Evolutionary conservation across 768 basidiomycete species (phyloP).

Genomic region (Hebeloma cylindrosporum): DNA sequence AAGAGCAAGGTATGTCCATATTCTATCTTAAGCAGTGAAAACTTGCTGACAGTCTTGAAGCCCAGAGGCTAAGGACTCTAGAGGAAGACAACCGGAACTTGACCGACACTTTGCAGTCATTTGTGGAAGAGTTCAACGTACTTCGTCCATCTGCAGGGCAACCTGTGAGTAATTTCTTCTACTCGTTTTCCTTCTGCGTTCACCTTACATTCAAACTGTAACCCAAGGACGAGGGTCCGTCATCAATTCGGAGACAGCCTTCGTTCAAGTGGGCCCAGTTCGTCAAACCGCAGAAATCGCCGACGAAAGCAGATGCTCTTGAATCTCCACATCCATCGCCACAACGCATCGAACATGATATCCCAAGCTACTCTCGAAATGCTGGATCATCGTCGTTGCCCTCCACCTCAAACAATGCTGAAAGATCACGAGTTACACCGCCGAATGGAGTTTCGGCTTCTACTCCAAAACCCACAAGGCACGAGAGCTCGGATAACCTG

Average conservation of each 20-base stretch:
- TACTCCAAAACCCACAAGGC: constrained; percentile 49
- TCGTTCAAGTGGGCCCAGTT: constrained; percentile 91
- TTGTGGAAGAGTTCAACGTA: constrained; percentile 64
- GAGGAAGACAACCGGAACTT: constrained; percentile 80
- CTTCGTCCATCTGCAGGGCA: constrained; percentile 40
- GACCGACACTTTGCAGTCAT: constrained; percentile 56
- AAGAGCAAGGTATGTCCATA: constrained; percentile 65
- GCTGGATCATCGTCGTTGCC: constrained; percentile 28
- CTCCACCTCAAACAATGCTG: constrained; percentile 24
- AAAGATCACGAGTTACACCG: constrained; percentile 35
- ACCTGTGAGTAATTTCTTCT: constrained; percentile 36
- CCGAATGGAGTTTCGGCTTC: constrained; percentile 34
- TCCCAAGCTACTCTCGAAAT: constrained; percentile 40
- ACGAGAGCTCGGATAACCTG: constrained; percentile 73
- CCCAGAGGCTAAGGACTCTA: constrained; percentile 61
- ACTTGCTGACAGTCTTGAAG: constrained; percentile 36
- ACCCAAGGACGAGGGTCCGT: constrained; percentile 36
- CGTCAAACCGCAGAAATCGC: constrained; percentile 73
- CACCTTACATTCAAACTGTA: constrained; percentile 11
- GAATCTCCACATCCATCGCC: constrained; percentile 84
- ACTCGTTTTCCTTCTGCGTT: not conserved
- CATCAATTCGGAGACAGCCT: constrained; percentile 63
- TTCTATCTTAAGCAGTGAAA: not conserved
- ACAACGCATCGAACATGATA: constrained; percentile 73
- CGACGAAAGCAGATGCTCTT: constrained; percentile 66